Percentiles rank a stretch among this genome's conserved stretches.
Conservation (phyloP, 371 early-diverging fungal species). For the Nosema granulosis region DNA sequence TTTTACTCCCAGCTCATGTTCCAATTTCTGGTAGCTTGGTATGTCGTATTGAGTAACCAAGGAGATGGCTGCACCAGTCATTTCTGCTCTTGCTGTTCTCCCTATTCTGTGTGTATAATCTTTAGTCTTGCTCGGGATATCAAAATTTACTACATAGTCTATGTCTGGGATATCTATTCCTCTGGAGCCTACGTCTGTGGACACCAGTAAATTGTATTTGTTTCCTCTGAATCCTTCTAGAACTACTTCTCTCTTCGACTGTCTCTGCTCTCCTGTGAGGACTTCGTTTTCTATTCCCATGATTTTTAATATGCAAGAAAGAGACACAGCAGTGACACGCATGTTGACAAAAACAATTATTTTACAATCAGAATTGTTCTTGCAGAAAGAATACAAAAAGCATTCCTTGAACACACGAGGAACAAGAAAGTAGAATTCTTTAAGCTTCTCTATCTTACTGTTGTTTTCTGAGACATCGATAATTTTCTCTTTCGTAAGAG, state of each 20-base stretch:
- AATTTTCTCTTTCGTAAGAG: constrained; percentile 80
- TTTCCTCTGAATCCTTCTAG: constrained; percentile 80
- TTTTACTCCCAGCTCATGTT: constrained; percentile 86
- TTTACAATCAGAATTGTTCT: constrained; percentile 70
- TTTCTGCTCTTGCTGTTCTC: constrained; percentile 84
- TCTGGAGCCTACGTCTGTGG: constrained; percentile 65
- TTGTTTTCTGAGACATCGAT: constrained; percentile 80
- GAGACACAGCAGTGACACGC: constrained; percentile 86
- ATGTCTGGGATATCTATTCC: constrained; percentile 64
- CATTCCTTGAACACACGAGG: constrained; percentile 83
- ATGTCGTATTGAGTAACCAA: constrained; percentile 92
- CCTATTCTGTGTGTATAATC: constrained; percentile 94
- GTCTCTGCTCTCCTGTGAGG: constrained; percentile 86
- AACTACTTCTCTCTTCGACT: constrained; percentile 78
- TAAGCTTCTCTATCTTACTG: constrained; percentile 76
- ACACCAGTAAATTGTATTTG: constrained; percentile 49
- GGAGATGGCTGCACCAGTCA: constrained; percentile 76
- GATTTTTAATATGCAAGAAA: constrained; percentile 75
- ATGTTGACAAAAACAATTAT: constrained; percentile 88
- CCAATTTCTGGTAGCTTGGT: constrained; percentile 83
- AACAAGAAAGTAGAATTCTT: constrained; percentile 82
- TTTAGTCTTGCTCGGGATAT: constrained; percentile 88
- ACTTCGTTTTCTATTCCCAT: constrained; percentile 75
- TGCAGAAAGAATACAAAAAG: constrained; percentile 71
- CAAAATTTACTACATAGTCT: constrained; percentile 68